Evolutionary conservation across 768 basidiomycete genomes (phyloP), one percentile per base, ranked within the genome.

Genomic region (Calvatia gigantea): DNA sequence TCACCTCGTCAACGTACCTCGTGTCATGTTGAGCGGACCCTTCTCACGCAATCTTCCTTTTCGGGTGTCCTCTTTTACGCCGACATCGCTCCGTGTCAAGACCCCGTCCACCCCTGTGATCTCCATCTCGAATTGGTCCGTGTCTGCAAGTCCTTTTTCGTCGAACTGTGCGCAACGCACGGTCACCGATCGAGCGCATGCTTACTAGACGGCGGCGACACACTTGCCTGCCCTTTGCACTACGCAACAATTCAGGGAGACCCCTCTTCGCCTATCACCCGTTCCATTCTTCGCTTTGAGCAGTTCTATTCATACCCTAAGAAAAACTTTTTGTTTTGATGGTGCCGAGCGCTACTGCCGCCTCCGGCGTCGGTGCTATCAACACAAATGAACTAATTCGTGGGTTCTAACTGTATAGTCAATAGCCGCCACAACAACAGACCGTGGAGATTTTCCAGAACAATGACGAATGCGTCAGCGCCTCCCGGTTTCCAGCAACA

Each of bases 21-120:
- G 67, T 68, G 65, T 58, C 60, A 65, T 61, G 63, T 64, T 53
- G 62, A 68, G 65, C 67, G 60, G 61, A 58, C 60, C 14, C 49
- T 39, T 50, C 58, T 25, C 56, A 49, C 46, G 56, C 31, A 25
- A 17, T 33, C 15, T 45, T 25, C 52, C 51, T 23, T 43, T 53
- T 42, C 21, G 6, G 31, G 27, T 29, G 11, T n/a, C 14, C 28
- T 37, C n/a, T 33, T 33, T 32, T n/a, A 8, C n/a, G n/a, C 42
- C 33, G 47, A 45, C 27, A 21, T 45, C 17, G 6, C 50, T 19
- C 35, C 46, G 23, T 49, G 23, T 31, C 35, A 23, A 29, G 44
- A 48, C 54, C 35, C 44, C 45, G 31, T 38, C 17, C 45, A 56
- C 51, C 42, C 51, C 29, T 0, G 14, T 23, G 15, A 25, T 19